Percentiles rank a stretch among this genome's conserved stretches.
Conservation (phyloP, 441 rosid species). For the Theobroma grandiflorum region DNA sequence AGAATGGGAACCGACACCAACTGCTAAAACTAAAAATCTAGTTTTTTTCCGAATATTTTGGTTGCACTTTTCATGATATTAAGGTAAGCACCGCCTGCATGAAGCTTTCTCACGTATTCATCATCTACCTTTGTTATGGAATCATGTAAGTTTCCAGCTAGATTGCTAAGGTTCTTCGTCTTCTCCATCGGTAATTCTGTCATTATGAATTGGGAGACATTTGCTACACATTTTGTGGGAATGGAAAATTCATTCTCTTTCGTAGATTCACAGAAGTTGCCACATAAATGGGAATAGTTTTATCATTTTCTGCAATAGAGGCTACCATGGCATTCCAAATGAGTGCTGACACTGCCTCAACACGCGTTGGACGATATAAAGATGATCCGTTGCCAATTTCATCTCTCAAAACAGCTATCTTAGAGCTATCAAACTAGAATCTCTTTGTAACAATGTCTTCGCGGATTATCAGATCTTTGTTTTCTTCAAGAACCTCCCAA, state of each 20-base stretch:
- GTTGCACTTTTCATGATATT: neutral
- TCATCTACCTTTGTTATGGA: neutral
- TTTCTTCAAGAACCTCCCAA: neutral
- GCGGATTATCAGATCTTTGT: neutral
- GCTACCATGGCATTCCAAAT: conserved; percentile 34
- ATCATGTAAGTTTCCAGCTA: neutral
- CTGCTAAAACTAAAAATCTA: conserved; percentile 23
- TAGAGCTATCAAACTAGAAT: conserved; percentile 33
- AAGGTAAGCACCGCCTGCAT: neutral
- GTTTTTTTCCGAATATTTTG: neutral
- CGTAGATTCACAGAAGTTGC: conserved; percentile 27
- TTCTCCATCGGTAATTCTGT: neutral
- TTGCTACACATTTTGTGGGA: conserved; percentile 30
- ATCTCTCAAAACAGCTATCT: conserved; percentile 29
- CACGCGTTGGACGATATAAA: conserved; percentile 34
- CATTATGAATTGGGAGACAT: conserved; percentile 9
- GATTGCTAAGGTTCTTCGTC: neutral
- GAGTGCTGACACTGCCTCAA: conserved; percentile 42
- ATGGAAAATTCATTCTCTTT: conserved; percentile 22
- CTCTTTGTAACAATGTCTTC: conserved; percentile 31
- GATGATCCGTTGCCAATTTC: conserved; percentile 6
- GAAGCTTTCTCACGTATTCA: conserved; percentile 13
- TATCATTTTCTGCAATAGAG: neutral
- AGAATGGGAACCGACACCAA: conserved; percentile 41
- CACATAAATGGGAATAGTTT: neutral